A percentile compares a stretch with the other conserved stretches of the same genome.
phyloP scores from a whole-genome alignment of 2,329 filamentous ascomycete species.

The Fusarium abutilonis region DNA sequence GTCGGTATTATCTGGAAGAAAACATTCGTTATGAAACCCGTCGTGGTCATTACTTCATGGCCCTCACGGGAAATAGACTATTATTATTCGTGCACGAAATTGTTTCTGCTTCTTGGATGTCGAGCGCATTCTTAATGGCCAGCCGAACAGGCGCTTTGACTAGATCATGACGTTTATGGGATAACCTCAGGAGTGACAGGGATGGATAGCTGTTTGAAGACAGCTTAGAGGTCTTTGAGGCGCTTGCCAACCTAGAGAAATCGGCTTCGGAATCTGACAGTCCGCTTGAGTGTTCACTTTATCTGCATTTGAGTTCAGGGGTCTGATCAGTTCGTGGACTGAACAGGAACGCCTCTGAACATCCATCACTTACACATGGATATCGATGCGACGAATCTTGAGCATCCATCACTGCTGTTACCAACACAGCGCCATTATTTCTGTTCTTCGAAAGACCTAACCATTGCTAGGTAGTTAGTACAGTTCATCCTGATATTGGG shows the following conservation, averaged over 20 bases:
- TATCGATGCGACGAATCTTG: background rate
- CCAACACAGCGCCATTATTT: background rate
- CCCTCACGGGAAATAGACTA: conserved; percentile 4
- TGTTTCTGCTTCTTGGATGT: background rate
- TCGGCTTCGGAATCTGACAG: background rate
- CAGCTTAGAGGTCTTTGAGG: background rate
- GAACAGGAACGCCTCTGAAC: conserved; percentile 4
- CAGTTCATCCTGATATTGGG: background rate
- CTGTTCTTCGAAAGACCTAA: background rate
- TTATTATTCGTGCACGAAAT: background rate
- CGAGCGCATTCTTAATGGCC: background rate
- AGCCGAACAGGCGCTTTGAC: background rate
- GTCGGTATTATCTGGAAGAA: conserved; percentile 17
- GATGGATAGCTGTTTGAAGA: too few relatives aligned
- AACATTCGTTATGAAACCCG: conserved; percentile 32
- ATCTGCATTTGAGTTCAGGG: background rate
- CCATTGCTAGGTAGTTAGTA: background rate
- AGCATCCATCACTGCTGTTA: background rate
- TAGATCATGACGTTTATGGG: background rate
- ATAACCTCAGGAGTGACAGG: too few relatives aligned
- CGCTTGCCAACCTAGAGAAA: background rate
- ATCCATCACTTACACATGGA: conserved; percentile 1
- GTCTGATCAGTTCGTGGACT: background rate
- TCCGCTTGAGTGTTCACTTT: background rate
- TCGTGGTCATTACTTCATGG: conserved; percentile 7